Base-by-base conservation (phyloP, 495 filamentous ascomycete species). In the Peziza echinospora region DNA sequence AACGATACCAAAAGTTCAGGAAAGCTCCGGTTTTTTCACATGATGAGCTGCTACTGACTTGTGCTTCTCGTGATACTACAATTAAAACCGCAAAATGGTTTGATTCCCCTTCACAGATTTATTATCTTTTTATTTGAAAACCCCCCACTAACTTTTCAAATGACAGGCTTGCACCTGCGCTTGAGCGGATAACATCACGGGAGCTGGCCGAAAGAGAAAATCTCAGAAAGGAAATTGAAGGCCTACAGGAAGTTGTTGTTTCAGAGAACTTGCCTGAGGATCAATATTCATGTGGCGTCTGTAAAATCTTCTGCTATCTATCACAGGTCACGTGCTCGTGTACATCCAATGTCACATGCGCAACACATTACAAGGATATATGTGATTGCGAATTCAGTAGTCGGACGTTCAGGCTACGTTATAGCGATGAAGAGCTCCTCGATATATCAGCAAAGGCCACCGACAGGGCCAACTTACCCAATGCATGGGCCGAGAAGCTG, bases 1-100 rank as follows among this genome's bases (percentile, higher is more conserved):
- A 85, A 53, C 72, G 87, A 45, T 70, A 96, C 23, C 82, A 89
- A 54, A 73, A 73, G 19, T 97, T 93, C 63, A 76, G 89, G 48
- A 73, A 84, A 30, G 84, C 92, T 52, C 85, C 89, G 0, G 93
- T 87, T 60, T 97, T 97, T 60, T 94, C 89, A 2, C 89, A 97
- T 48, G 89, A 97, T 60, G 89, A 96, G 60, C 63, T 97, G n/a
- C 67, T 97, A 5, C 76, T 91, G 59, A 91, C 89, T 2, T 89
- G 65, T 49, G 79, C 80, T 21, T 70, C 70, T 28, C 70, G 78
- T 30, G 82, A 89, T 51, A 69, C 79, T 26, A 80, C 81, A 0
- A 96, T 97, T 46, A 79, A 85, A 51, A 94, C 86, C 16, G 84
- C 89, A 2, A 92, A 86, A 62, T 97, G 89, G 79, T 56, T 44